phyloP scores from a whole-genome alignment of 2,329 filamentous ascomycete species.

The Fusarium pilosicola region DNA sequence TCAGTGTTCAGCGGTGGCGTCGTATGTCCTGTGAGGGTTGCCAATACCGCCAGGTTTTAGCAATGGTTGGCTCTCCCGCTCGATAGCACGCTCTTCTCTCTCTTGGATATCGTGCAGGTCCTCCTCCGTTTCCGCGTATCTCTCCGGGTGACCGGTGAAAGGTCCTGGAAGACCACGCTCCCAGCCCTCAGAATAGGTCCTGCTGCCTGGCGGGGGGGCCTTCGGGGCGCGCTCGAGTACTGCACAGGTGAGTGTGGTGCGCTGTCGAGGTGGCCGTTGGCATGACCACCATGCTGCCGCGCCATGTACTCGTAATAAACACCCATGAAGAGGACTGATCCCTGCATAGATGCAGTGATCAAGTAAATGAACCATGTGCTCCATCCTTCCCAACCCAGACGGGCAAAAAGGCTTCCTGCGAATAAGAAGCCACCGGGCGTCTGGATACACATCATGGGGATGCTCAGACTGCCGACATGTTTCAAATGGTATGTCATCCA shows the following conservation, averaged over 20 bases:
- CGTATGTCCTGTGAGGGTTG: slow-evolving; percentile 55
- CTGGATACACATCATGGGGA: slow-evolving; percentile 98
- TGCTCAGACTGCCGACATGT: slow-evolving; percentile 89
- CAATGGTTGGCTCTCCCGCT: slow-evolving; percentile 61
- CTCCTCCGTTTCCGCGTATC: slow-evolving; percentile 62
- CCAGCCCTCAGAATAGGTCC: slow-evolving; percentile 61
- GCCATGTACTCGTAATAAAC: slow-evolving; percentile 75
- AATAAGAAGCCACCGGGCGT: slow-evolving; percentile 93
- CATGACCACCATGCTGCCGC: slow-evolving; percentile 47
- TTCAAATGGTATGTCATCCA: slow-evolving; percentile 88
- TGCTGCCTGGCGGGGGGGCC: slow-evolving; percentile 50
- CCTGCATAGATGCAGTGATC: slow-evolving; percentile 87
- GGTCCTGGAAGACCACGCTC: slow-evolving; percentile 62
- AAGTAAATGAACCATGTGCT: slow-evolving; percentile 95
- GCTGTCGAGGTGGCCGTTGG: slow-evolving; percentile 37
- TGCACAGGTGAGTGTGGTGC: slow-evolving; percentile 45
- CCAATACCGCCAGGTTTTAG: slow-evolving; percentile 62
- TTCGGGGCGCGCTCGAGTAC: slow-evolving; percentile 43
- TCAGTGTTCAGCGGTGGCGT: slow-evolving; percentile 42
- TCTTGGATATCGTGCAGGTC: slow-evolving; percentile 62
- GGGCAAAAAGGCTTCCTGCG: slow-evolving; percentile 81
- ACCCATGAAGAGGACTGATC: slow-evolving; percentile 80
- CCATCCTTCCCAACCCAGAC: slow-evolving; percentile 87
- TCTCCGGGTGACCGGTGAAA: slow-evolving; percentile 63
- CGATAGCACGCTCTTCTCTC: slow-evolving; percentile 62